Evolutionary conservation across 805 yeast species (phyloP), one percentile per base, ranked within the genome.

Genomic region (Saccharomycopsis amapae): DNA sequence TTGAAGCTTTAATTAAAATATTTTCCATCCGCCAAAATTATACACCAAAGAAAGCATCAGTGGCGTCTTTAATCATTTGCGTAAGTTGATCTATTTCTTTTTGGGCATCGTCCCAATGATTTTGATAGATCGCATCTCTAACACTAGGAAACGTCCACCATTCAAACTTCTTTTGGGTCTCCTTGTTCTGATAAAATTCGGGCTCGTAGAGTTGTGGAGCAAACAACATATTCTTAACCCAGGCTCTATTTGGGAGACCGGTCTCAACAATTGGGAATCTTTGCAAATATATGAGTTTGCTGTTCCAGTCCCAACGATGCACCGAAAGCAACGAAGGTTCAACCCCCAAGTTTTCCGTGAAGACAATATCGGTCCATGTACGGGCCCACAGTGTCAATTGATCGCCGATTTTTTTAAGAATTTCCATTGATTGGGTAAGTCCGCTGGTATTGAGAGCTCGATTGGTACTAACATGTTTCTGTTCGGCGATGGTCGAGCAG

Each of bases 261-360:
- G 37, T 28, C n/a, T 68, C 68, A 5, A 63, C 65, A 5, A 66
- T 58, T 7, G 81, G 57, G 52, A 85, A 73, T 51, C 73, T 73
- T 51, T 79, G 81, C 47, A 85, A 67, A 13, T 64, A 60, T 3
- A 75, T 61, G 55, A 86, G 62, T 50, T 77, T 76, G n/a, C 77
- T 71, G 61, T 89, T 89, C 85, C 93, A 84, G 46, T 76, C 77
- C 81, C 85, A 76, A 56, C 97, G 69, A 52, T 76, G 79, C 38
- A 80, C 78, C 0, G 89, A 73, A 33, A 85, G 64, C 46, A 82
- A 59, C 1, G 87, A 76, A 1, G 95, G 88, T 58, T 89, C 95
- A 3, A 78, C 56, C 2, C 83, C 89, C 3, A 72, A 66, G 40
- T 70, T 73, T 26, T 71, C 68, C 12, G 62, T 60, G 31, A 62